Evolutionary conservation across 495 filamentous ascomycete species (phyloP), one percentile per base, ranked within the genome.

Genomic region (Podospora didyma): DNA sequence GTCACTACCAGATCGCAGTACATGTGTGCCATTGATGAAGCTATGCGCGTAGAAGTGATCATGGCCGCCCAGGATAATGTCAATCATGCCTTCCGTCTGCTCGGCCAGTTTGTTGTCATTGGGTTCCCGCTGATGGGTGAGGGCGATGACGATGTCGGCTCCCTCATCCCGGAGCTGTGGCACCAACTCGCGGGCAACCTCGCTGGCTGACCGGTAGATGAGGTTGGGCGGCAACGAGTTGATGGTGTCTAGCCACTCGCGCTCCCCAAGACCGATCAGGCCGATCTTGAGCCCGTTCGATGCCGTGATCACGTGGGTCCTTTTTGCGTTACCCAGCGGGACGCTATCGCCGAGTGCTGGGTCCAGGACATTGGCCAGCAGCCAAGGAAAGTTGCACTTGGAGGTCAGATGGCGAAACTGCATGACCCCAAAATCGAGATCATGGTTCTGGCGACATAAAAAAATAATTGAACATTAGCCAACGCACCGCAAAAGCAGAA

Each of bases 381-480:
- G 81, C 92, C 92, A 96, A 2, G 92, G 92, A 57, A 96, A 96
- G 19, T 76, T 76, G 75, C 90, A 94, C 63, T 89, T 84, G 5
- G 76, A 75, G 7, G 84, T 79, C 19, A 96, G 72, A 66, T 93
- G 77, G 20, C 79, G 80, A 66, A 89, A 89, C 65, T 95, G 90
- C 10, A 75, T 69, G 19, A 93, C 87, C n/a, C 92, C 92, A 64
- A 96, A 96, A 69, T 96, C 92, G 37, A 96, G 83, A 66, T 96
- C 92, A 69, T 96, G 92, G 66, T 96, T 96, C 81, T 77, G 51
- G n/a, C n/a, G 12, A 14, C 39, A 17, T 9, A 9, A 31, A 31
- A 7, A 47, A 7, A 21, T 47, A 12, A 20, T 10, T 26, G 19
- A 31, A 3, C 19, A 14, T 54, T 22, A 54, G n/a, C 12, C 16